Conservation (phyloP, 345 rosid genomes). For the Salix dunnii region DNA sequence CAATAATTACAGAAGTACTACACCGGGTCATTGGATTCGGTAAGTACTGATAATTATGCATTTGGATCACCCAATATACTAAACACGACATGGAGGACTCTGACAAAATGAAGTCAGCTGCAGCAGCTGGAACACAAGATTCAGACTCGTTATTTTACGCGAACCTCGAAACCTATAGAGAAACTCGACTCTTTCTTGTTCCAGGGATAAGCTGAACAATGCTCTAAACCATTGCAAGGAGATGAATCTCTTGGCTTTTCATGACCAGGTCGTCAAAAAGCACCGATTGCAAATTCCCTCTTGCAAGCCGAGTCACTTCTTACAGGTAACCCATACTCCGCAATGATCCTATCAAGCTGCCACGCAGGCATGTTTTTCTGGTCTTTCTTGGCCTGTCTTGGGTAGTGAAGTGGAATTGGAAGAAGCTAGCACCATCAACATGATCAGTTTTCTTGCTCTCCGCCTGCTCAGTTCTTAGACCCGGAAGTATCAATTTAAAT, state of each 20-base stretch:
- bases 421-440: background rate
- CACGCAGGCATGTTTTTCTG: conserved; percentile 57
- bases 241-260: background rate
- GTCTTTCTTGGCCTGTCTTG: conserved; percentile 46
- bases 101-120: background rate
- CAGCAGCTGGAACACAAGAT: background rate
- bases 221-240: background rate
- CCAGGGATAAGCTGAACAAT: background rate
- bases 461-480: conserved; percentile 1
- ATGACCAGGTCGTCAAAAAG: conserved; percentile 50
- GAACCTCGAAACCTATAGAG: background rate
- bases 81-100: too few species aligned
- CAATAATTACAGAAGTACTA: too few species aligned
- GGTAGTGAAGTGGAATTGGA: conserved; percentile 69
- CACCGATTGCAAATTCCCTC: conserved; percentile 50
- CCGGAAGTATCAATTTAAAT: too few species aligned
- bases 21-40: too few species aligned
- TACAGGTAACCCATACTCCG: conserved; percentile 43
- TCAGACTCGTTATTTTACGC: background rate
- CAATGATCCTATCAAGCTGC: conserved; percentile 54
- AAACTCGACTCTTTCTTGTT: background rate
- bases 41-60: too few species aligned
- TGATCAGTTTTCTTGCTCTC: conserved; percentile 12
- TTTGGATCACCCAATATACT: too few species aligned
- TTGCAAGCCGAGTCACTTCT: conserved; percentile 37